phyloP scores from a whole-genome alignment of 2,329 filamentous ascomycete genomes.

The Hawksworthiomyces lignivorus region DNA sequence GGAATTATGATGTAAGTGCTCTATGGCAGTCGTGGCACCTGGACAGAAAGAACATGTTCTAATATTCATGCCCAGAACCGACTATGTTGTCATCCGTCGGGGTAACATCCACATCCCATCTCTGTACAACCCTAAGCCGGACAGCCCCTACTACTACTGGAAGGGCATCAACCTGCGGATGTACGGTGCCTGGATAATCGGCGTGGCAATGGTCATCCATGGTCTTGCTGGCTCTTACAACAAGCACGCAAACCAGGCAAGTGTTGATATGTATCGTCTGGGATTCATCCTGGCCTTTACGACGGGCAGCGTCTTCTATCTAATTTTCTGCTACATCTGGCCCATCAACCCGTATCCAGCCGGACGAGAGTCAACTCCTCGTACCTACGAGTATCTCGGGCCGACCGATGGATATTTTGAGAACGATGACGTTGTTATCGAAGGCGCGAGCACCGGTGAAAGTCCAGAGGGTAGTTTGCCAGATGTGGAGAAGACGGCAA shows the following conservation, averaged over 20 bases:
- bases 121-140: neutral
- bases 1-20: slow-evolving; percentile 4
- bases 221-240: slow-evolving; percentile 24
- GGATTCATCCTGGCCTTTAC: slow-evolving; percentile 32
- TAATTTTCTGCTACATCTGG: neutral
- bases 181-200: slow-evolving; percentile 25
- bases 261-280: slow-evolving; percentile 19
- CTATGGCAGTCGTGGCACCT: no score
- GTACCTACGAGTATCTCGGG: neutral
- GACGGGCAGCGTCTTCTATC: slow-evolving; percentile 81
- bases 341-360: neutral
- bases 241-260: slow-evolving; percentile 22
- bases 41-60: no score
- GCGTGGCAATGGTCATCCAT: slow-evolving; percentile 25
- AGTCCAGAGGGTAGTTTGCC: neutral
- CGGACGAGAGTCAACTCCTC: neutral
- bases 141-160: slow-evolving; percentile 20
- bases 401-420: neutral
- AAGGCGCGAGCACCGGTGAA: neutral
- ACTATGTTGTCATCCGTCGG: slow-evolving; percentile 16
- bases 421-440: neutral
- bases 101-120: slow-evolving; percentile 10
- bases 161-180: slow-evolving; percentile 26
- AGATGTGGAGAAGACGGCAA: neutral
- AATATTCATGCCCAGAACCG: slow-evolving; percentile 1